Conservation (phyloP, 352 stramenopile genomes). For the Globisporangium spinosum region DNA sequence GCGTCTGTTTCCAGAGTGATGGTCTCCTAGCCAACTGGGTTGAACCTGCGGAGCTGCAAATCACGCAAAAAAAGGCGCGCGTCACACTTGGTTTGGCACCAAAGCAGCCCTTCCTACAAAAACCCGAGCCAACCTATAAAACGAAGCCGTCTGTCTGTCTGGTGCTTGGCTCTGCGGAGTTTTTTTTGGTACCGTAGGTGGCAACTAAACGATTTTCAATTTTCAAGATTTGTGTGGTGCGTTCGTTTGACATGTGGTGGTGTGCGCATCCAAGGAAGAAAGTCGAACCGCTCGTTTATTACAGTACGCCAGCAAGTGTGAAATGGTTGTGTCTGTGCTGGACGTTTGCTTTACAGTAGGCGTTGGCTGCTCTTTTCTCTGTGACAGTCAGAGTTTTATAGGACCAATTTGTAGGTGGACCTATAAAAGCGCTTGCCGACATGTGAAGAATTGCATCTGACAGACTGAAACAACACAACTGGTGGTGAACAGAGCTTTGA, state of each 20-base stretch:
- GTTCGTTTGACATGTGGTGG: not conserved
- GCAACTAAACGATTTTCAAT: not conserved
- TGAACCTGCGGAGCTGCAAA: conserved; percentile 15
- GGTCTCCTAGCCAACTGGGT: not conserved
- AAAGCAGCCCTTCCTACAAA: not conserved
- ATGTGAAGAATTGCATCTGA: not conserved
- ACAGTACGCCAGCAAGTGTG: not conserved
- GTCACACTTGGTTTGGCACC: not conserved
- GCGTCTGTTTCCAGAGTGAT: conserved; percentile 4
- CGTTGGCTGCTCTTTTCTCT: not conserved
- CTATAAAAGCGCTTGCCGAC: conserved; percentile 1
- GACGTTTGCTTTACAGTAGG: not conserved
- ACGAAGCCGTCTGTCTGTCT: not conserved
- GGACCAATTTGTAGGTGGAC: not conserved
- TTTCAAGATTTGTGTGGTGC: not conserved
- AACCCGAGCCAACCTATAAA: conserved; percentile 1
- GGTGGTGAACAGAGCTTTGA: not conserved
- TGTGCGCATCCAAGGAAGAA: not conserved
- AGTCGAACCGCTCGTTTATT: not conserved
- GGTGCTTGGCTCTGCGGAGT: not conserved
- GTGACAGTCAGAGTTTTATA: not conserved
- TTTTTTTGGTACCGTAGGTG: not conserved
- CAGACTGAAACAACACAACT: not conserved
- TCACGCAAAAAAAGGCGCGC: conserved; percentile 6
- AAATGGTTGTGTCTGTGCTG: not conserved